Evolutionary conservation across 2,329 filamentous ascomycete species (phyloP), one percentile per base, ranked within the genome.

Genomic region (Epichloe gansuensis): DNA sequence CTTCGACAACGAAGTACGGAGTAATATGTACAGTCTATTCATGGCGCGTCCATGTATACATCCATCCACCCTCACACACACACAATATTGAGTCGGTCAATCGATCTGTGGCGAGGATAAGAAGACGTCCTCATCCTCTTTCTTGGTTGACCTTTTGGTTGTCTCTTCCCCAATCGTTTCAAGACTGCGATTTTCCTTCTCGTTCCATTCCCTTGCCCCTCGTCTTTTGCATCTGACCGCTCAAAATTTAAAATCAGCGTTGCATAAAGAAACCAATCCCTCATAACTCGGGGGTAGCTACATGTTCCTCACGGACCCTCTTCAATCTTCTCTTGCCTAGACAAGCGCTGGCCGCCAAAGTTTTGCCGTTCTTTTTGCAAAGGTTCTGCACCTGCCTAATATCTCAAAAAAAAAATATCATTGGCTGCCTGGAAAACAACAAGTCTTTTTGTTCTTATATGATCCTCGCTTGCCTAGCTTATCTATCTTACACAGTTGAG

Each of bases 111-210:
- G 41, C 52, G 55, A 61, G 56, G 45, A 64, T 62, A 64, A 64
- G 62, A 63, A 64, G 57, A 58, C 50, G 54, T 41, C 49, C 45
- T 62, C 56, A 59, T 60, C 63, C 58, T 56, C 51, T 57, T 58
- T 56, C 51, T 57, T 58, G 56, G 54, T 54, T 12, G 31, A 57
- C 58, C 58, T 59, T 59, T 60, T 60, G 12, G 56, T 55, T 44
- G 56, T 55, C 55, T 59, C 53, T 45, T 58, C 57, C 59, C 58
- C 56, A 57, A 57, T 58, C 58, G 54, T 56, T 57, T 55, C 45
- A 48, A 48, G 47, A 45, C 50, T 51, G 49, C 51, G 48, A 23
- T 53, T 51, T 51, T 41, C 31, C 44, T 15, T 46, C 34, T 50
- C 25, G 44, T 44, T 43, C 46, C 50, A 53, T 46, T 27, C 50